Conservation (phyloP, 2,329 filamentous ascomycete genomes). For the Alternaria triticimaculans region DNA sequence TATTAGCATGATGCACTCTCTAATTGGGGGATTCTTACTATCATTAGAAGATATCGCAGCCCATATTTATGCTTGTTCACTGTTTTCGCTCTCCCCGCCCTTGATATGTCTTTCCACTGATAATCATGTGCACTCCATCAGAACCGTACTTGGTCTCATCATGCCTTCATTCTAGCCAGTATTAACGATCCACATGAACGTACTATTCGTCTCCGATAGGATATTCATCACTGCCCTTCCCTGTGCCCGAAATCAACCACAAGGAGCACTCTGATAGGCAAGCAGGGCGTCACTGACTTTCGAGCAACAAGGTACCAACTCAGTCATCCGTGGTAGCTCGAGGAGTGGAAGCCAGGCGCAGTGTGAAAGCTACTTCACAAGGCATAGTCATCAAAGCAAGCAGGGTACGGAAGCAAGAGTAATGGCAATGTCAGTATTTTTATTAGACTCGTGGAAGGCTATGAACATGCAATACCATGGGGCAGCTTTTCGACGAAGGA, state of each 20-base stretch:
- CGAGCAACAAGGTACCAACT: background rate
- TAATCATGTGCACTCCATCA: background rate
- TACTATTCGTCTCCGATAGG: background rate
- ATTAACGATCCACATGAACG: background rate
- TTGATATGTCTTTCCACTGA: background rate
- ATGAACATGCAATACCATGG: conserved; percentile 18
- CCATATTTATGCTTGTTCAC: background rate
- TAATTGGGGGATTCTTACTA: background rate
- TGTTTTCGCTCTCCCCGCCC: background rate
- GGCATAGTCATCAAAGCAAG: background rate
- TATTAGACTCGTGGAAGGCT: conserved; percentile 27
- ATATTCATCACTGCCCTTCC: background rate
- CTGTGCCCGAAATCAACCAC: background rate
- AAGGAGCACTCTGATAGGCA: background rate
- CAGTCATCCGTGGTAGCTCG: background rate
- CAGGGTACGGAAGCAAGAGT: background rate
- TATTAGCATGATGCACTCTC: background rate
- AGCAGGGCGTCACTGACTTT: background rate
- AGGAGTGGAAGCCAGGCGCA: background rate
- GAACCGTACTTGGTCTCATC: background rate
- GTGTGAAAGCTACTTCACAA: background rate
- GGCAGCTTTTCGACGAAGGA: conserved; percentile 18
- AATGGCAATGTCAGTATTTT: conserved; percentile 15
- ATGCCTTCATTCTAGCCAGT: background rate
- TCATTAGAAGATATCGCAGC: background rate